A percentile compares a stretch with the other conserved stretches of the same genome.
Evolutionary conservation across 129 eudicot genomes (phyloP).

Genomic region (Escallonia herrerae): DNA sequence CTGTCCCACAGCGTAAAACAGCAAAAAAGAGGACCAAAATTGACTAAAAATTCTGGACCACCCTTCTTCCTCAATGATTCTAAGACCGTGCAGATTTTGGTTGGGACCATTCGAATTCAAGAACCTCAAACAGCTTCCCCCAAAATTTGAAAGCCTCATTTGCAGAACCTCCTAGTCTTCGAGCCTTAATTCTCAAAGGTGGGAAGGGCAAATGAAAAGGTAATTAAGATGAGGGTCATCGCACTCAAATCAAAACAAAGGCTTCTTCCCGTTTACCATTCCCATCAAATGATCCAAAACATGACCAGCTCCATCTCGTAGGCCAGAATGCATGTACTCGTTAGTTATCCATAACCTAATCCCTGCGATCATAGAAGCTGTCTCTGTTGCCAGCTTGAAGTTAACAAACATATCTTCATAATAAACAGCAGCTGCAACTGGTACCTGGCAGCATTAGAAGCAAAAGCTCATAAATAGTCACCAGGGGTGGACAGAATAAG

Average conservation of each 20-base stretch:
- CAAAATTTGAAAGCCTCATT: too few species aligned
- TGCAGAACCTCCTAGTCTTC: too few species aligned
- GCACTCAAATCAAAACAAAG: slow-evolving; percentile 44
- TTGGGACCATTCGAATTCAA: too few species aligned
- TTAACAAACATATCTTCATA: slow-evolving; percentile 89
- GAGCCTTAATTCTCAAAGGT: not conserved
- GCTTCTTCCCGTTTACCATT: slow-evolving; percentile 80
- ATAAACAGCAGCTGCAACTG: slow-evolving; percentile 91
- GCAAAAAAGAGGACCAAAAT: too few species aligned
- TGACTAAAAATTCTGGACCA: too few species aligned
- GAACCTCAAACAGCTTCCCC: too few species aligned
- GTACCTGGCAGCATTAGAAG: slow-evolving; percentile 47
- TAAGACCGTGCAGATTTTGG: too few species aligned
- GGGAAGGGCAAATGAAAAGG: not conserved
- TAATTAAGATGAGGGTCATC: too few species aligned
- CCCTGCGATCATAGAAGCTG: slow-evolving; percentile 67
- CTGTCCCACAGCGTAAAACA: too few species aligned
- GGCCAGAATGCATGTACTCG: slow-evolving; percentile 95
- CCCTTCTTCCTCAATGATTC: too few species aligned
- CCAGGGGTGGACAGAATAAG: too few species aligned
- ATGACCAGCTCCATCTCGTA: slow-evolving; percentile 58
- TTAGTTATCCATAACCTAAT: slow-evolving; percentile 81
- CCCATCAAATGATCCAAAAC: slow-evolving; percentile 74
- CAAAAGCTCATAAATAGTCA: not conserved
- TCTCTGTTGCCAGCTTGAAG: slow-evolving; percentile 63